Percentiles rank a stretch among this genome's conserved stretches.
Evolutionary conservation across 345 rosid species (phyloP).

Genomic region (Eutrema heterophyllum): DNA sequence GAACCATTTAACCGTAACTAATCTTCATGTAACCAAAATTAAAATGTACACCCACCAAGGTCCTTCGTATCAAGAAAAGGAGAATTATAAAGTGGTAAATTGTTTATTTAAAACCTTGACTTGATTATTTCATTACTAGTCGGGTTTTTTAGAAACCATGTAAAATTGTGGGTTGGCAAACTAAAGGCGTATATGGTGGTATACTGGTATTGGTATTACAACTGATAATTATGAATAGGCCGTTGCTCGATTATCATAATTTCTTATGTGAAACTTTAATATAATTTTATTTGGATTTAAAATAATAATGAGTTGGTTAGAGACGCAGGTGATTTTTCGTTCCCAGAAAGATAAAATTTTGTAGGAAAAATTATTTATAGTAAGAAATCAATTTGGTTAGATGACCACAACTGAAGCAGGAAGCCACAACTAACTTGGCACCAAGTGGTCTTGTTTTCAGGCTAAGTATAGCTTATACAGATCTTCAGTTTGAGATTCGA

Average conservation of each 20-base stretch:
- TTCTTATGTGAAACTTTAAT: neutral
- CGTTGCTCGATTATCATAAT: neutral
- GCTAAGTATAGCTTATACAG: neutral
- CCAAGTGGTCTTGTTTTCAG: neutral
- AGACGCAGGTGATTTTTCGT: too few species aligned
- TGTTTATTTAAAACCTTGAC: neutral
- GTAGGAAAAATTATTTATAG: too few species aligned
- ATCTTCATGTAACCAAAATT: slow-evolving; percentile 18
- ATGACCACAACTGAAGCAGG: neutral
- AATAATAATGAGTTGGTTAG: neutral
- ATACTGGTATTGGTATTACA: neutral
- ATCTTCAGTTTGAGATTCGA: neutral
- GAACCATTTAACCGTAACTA: slow-evolving; percentile 13
- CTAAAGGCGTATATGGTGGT: neutral
- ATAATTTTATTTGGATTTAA: neutral
- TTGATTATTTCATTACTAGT: neutral
- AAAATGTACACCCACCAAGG: slow-evolving; percentile 13
- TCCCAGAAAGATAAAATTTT: too few species aligned
- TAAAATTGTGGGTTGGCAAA: neutral
- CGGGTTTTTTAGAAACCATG: neutral
- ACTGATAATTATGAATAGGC: neutral
- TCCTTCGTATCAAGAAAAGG: neutral
- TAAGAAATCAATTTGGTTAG: neutral
- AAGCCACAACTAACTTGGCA: neutral
- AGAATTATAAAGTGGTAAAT: neutral